phyloP scores from a whole-genome alignment of 805 yeast species.

The Schizosaccharomyces pombe region DNA sequence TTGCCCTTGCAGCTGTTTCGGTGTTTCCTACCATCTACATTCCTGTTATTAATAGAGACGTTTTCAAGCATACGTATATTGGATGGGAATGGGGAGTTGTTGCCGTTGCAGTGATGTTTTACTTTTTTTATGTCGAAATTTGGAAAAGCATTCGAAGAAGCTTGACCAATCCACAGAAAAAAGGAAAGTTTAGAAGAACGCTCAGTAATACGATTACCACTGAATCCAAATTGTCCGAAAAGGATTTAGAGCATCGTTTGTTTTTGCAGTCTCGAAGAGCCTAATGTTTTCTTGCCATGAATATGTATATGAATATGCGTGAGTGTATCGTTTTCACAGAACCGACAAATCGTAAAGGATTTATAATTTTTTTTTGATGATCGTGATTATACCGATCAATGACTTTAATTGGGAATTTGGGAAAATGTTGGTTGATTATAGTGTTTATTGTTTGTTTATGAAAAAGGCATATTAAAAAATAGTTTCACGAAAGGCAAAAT shows the following conservation, averaged over 20 bases:
- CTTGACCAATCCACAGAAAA: neutral
- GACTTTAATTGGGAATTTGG: too few relatives aligned
- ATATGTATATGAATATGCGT: too few relatives aligned
- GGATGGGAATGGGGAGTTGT: slow-evolving; percentile 66
- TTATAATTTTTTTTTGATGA: too few relatives aligned
- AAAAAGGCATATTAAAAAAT: too few relatives aligned
- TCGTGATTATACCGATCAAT: too few relatives aligned
- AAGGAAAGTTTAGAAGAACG: neutral
- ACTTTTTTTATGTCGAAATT: slow-evolving; percentile 35
- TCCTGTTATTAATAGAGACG: slow-evolving; percentile 62
- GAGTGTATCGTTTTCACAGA: too few relatives aligned
- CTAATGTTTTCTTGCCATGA: too few relatives aligned
- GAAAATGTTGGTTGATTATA: too few relatives aligned
- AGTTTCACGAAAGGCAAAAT: too few relatives aligned
- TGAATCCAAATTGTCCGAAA: neutral
- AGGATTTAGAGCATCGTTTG: neutral
- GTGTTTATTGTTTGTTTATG: too few relatives aligned
- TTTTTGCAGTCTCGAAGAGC: neutral
- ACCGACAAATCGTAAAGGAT: too few relatives aligned
- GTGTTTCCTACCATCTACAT: slow-evolving; percentile 68
- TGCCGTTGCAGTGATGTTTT: slow-evolving; percentile 31
- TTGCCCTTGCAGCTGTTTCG: slow-evolving; percentile 40
- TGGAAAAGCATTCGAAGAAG: slow-evolving; percentile 25
- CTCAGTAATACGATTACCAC: neutral
- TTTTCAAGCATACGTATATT: slow-evolving; percentile 49